These are phyloP conservation scores for Hanseniaspora clermontiae DNA, from an alignment of 805 yeast species.

Conservation along the genomic window DNA sequence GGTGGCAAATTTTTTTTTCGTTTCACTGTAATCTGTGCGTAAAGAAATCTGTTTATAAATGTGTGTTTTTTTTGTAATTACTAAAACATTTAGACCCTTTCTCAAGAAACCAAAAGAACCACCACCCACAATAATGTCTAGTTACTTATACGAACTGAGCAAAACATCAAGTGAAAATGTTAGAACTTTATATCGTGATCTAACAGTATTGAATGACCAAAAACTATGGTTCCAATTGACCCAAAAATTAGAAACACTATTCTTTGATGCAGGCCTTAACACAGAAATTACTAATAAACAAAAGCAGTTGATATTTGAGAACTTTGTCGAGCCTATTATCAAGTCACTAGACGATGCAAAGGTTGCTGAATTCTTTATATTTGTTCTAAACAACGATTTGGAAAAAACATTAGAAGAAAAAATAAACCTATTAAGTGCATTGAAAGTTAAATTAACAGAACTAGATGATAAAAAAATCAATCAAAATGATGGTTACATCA, in stretches of 20 bases:
- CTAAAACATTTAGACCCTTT: background rate
- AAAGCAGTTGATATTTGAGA: conserved; percentile 40
- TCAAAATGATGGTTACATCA: conserved; percentile 28
- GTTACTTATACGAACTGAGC: conserved; percentile 4
- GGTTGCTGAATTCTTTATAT: conserved; percentile 60
- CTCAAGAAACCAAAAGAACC: no score
- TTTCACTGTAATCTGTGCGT: background rate
- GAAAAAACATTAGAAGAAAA: conserved; percentile 32
- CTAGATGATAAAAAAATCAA: conserved; percentile 25
- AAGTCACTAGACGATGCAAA: conserved; percentile 67
- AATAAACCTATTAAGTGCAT: conserved; percentile 36
- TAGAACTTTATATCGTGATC: conserved; percentile 23
- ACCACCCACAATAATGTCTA: background rate
- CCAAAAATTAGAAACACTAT: conserved; percentile 43
- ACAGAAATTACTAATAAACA: conserved; percentile 46
- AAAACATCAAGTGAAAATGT: background rate
- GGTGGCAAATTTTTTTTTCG: background rate
- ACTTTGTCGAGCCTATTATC: conserved; percentile 52
- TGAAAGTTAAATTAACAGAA: conserved; percentile 35
- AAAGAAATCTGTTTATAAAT: background rate
- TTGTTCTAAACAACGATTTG: conserved; percentile 36
- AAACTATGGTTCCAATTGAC: conserved; percentile 94
- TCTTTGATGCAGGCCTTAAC: conserved; percentile 39
- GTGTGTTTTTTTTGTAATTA: no score
- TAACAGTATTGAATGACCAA: conserved; percentile 78